Evolutionary conservation across 2,329 filamentous ascomycete genomes (phyloP).

Genomic region (Rosellinia necatrix): DNA sequence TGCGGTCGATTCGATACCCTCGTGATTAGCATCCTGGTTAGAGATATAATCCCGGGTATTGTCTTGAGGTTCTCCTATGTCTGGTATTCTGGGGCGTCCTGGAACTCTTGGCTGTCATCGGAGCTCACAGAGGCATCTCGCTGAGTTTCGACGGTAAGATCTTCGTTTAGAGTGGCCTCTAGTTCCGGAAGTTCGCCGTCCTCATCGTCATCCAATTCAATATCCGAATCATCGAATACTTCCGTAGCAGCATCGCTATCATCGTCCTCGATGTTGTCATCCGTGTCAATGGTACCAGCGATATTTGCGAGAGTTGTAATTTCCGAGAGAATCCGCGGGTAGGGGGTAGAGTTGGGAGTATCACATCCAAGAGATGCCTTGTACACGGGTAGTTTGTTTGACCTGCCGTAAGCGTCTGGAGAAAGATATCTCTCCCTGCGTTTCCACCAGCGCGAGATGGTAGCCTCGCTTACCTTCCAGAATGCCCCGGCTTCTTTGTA

Average conservation of each 20-base stretch:
- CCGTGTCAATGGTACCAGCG: neutral
- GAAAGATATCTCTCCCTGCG: constrained; percentile 14
- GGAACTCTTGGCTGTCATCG: neutral
- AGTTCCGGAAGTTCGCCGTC: constrained; percentile 11
- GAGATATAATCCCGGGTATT: neutral
- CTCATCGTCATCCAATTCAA: constrained; percentile 5
- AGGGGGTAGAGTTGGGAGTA: neutral
- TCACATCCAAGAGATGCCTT: constrained; percentile 5
- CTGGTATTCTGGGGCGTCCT: neutral
- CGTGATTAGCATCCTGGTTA: neutral
- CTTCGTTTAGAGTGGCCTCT: neutral
- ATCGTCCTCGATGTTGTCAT: neutral
- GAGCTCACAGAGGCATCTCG: neutral
- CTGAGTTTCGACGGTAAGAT: neutral
- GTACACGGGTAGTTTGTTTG: constrained; percentile 5
- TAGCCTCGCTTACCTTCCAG: constrained; percentile 4
- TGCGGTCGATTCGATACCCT: neutral
- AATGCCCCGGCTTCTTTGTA: constrained; percentile 11
- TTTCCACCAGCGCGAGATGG: constrained; percentile 9
- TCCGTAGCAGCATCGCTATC: constrained; percentile 2
- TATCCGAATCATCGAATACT: constrained; percentile 17
- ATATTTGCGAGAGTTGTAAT: neutral
- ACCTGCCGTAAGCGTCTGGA: constrained; percentile 6
- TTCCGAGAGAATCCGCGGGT: constrained; percentile 1
- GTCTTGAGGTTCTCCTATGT: neutral